Evolutionary conservation across 495 filamentous ascomycete species (phyloP).

Genomic region (Cladorrhinum samala): DNA sequence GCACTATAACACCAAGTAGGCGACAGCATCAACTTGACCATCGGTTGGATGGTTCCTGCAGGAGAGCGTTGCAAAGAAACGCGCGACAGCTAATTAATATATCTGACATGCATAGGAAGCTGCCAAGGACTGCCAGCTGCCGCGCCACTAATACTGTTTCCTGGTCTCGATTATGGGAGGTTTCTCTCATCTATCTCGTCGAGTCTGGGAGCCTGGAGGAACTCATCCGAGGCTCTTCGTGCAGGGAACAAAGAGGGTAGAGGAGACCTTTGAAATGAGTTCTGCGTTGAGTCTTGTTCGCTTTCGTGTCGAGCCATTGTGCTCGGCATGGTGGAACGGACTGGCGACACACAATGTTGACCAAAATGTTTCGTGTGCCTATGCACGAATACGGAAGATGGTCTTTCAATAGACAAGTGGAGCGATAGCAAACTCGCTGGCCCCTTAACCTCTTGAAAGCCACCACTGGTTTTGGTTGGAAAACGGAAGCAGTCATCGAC

Average conservation of each 20-base stretch:
- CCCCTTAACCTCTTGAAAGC: not conserved
- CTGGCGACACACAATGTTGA: no score
- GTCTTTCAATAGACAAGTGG: not conserved
- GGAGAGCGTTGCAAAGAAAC: conserved; percentile 1
- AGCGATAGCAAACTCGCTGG: not conserved
- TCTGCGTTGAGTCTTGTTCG: no score
- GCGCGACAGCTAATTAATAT: conserved; percentile 3
- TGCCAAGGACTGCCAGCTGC: conserved; percentile 3
- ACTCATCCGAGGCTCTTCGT: no score
- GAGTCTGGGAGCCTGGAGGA: not conserved
- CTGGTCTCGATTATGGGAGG: not conserved
- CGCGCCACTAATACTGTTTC: conserved; percentile 1
- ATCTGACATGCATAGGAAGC: conserved; percentile 3
- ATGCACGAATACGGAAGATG: not conserved
- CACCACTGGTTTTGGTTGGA: not conserved
- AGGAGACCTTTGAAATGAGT: no score
- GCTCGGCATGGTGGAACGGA: no score
- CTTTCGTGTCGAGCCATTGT: no score
- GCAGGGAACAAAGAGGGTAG: no score
- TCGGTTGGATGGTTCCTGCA: conserved; percentile 2
- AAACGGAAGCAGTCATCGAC: not conserved
- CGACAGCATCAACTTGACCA: not conserved
- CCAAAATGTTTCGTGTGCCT: not conserved
- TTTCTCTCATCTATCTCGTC: not conserved
- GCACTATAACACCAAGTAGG: not conserved